Conservation (phyloP, 1,139 yeast genomes). For the Geotrichum reessii region DNA sequence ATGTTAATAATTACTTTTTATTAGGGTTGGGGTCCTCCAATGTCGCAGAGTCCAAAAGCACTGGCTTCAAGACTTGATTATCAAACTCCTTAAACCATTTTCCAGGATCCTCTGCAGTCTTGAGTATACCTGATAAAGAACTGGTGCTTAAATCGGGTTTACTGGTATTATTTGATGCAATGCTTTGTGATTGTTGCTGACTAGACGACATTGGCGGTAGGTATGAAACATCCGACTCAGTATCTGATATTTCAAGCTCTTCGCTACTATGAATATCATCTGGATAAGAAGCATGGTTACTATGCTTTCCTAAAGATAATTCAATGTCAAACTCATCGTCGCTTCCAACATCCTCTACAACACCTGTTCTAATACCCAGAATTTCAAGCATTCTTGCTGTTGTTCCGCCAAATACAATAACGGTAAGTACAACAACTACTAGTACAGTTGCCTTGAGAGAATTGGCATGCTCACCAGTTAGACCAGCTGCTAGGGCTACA, state of each 20-base stretch:
- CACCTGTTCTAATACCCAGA: conserved; percentile 86
- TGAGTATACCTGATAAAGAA: conserved; percentile 39
- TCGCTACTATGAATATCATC: conserved; percentile 25
- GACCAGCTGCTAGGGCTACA: conserved; percentile 95
- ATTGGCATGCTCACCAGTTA: conserved; percentile 90
- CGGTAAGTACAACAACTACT: conserved; percentile 94
- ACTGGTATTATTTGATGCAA: conserved; percentile 4
- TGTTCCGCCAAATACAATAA: conserved; percentile 95
- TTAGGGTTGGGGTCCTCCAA: conserved; percentile 8
- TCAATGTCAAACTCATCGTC: conserved; percentile 96
- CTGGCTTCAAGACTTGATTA: conserved; percentile 94
- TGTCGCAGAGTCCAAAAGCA: conserved; percentile 55
- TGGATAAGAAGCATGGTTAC: conserved; percentile 25
- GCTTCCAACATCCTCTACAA: conserved; percentile 70
- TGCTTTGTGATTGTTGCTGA: not conserved
- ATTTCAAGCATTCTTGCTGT: conserved; percentile 97
- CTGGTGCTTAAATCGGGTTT: conserved; percentile 16
- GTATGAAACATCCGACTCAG: conserved; percentile 27
- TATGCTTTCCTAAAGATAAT: conserved; percentile 43
- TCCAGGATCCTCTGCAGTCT: conserved; percentile 66
- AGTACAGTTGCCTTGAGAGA: conserved; percentile 88
- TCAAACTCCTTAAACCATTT: conserved; percentile 93
- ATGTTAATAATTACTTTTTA: not conserved
- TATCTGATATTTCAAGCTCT: conserved; percentile 27
- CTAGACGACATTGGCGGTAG: conserved; percentile 33